Conservation (phyloP, 306 rosid genomes). For the Alnus glutinosa region DNA sequence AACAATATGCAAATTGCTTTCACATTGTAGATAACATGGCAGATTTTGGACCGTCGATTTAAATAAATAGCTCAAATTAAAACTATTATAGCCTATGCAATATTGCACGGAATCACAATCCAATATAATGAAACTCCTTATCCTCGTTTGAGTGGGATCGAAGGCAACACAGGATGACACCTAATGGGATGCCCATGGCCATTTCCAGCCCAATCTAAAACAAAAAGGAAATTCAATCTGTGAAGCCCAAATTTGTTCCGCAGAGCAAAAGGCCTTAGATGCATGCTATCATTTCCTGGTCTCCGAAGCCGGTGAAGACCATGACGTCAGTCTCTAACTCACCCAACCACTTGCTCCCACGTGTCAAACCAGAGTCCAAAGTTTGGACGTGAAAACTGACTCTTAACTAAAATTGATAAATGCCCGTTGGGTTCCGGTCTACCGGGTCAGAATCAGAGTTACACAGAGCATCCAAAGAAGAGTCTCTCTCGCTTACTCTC, state of each 20-base stretch:
- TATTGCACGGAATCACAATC: too few relatives aligned
- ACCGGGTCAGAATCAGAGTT: slow-evolving; percentile 8
- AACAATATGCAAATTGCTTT: too few relatives aligned
- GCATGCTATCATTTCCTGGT: neutral
- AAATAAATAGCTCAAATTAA: too few relatives aligned
- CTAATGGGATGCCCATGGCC: neutral
- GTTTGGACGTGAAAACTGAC: slow-evolving; percentile 48
- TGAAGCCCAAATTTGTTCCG: neutral
- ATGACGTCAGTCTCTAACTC: slow-evolving; percentile 7
- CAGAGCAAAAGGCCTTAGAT: neutral
- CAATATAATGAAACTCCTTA: too few relatives aligned
- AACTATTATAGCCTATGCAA: too few relatives aligned
- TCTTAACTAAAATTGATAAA: slow-evolving; percentile 39
- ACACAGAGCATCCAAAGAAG: slow-evolving; percentile 17
- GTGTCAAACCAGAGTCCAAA: slow-evolving; percentile 16
- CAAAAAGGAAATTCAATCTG: neutral
- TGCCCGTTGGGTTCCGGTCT: slow-evolving; percentile 42
- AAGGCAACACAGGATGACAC: too few relatives aligned
- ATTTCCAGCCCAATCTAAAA: neutral
- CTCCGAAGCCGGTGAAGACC: neutral
- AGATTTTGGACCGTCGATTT: too few relatives aligned
- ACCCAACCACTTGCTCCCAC: slow-evolving; percentile 18
- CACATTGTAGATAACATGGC: too few relatives aligned
- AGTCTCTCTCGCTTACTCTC: neutral
- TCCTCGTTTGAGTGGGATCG: too few relatives aligned